Evolutionary conservation across 331 rosid genomes (phyloP).

Genomic region (Malus hybrid): DNA sequence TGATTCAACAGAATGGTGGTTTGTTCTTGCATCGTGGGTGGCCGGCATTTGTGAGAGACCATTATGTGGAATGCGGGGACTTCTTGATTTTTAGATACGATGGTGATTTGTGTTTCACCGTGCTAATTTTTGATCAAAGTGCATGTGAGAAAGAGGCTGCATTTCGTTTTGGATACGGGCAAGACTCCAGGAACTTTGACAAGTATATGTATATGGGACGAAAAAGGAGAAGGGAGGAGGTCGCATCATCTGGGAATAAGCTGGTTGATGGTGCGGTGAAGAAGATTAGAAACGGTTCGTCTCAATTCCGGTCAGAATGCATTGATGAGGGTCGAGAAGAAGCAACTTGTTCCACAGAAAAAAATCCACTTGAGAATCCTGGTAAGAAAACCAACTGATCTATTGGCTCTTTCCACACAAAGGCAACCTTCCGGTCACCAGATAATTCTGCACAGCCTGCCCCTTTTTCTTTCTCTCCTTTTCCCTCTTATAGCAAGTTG

Average conservation of each 20-base stretch:
- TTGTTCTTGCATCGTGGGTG: slow-evolving; percentile 68
- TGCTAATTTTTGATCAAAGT: slow-evolving; percentile 71
- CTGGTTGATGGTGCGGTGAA: slow-evolving; percentile 32
- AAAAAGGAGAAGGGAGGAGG: slow-evolving; percentile 47
- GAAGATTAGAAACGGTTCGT: slow-evolving; percentile 36
- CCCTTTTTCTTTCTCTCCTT: no score
- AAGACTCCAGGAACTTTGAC: slow-evolving; percentile 21
- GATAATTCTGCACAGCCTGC: background rate
- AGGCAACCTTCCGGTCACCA: background rate
- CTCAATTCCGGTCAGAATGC: background rate
- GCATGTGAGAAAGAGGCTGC: slow-evolving; percentile 82
- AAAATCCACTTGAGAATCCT: slow-evolving; percentile 27
- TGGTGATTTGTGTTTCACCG: slow-evolving; percentile 57
- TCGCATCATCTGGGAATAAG: slow-evolving; percentile 30
- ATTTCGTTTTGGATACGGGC: slow-evolving; percentile 55
- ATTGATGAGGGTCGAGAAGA: slow-evolving; percentile 25
- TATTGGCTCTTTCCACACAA: slow-evolving; percentile 5
- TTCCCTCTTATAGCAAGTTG: background rate
- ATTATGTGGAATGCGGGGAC: slow-evolving; percentile 63
- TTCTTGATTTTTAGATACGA: slow-evolving; percentile 79
- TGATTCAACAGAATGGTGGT: slow-evolving; percentile 47
- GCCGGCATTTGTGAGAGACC: slow-evolving; percentile 65
- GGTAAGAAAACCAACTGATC: slow-evolving; percentile 28
- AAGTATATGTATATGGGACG: slow-evolving; percentile 12
- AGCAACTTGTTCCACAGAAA: slow-evolving; percentile 27